A percentile compares a stretch with the other conserved stretches of the same genome.
These are phyloP conservation scores for Lachancea thermotolerans DNA, from an alignment of 805 yeast species.

Conservation along the genomic window DNA sequence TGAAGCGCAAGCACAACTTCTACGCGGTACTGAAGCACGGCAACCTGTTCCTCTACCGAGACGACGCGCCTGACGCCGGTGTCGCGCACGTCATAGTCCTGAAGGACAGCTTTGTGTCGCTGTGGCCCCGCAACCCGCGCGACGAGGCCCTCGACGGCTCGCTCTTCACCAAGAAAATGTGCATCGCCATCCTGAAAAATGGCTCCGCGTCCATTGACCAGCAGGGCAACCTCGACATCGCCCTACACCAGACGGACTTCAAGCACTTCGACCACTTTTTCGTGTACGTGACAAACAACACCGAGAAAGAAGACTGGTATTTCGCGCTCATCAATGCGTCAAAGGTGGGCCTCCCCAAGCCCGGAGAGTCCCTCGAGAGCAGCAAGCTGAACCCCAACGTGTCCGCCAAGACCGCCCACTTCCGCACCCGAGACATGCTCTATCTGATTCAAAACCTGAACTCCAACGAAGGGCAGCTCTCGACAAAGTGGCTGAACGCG, in stretches of 20 bases:
- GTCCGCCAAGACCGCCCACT: conserved; percentile 69
- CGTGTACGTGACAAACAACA: conserved; percentile 69
- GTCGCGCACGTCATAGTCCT: conserved; percentile 72
- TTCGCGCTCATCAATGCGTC: conserved; percentile 77
- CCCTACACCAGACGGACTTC: neutral
- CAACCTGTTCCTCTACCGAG: conserved; percentile 76
- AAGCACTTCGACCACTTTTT: conserved; percentile 37
- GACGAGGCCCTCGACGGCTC: conserved; percentile 50
- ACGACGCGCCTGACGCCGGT: conserved; percentile 42
- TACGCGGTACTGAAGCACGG: conserved; percentile 79
- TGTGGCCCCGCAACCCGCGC: conserved; percentile 75
- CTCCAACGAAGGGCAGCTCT: conserved; percentile 75
- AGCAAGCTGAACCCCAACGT: conserved; percentile 48
- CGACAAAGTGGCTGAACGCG: conserved; percentile 89
- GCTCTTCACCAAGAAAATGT: conserved; percentile 70
- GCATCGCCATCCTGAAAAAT: conserved; percentile 63
- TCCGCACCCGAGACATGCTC: conserved; percentile 63
- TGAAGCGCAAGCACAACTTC: conserved; percentile 46
- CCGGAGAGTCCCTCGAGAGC: conserved; percentile 11
- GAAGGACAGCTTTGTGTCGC: conserved; percentile 57
- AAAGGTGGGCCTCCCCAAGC: conserved; percentile 32
- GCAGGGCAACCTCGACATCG: conserved; percentile 7
- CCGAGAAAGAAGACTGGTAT: conserved; percentile 90
- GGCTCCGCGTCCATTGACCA: conserved; percentile 21
- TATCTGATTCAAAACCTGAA: conserved; percentile 69